Evolutionary conservation across 805 yeast genomes (phyloP).

Genomic region (Nematodospora valgi): DNA sequence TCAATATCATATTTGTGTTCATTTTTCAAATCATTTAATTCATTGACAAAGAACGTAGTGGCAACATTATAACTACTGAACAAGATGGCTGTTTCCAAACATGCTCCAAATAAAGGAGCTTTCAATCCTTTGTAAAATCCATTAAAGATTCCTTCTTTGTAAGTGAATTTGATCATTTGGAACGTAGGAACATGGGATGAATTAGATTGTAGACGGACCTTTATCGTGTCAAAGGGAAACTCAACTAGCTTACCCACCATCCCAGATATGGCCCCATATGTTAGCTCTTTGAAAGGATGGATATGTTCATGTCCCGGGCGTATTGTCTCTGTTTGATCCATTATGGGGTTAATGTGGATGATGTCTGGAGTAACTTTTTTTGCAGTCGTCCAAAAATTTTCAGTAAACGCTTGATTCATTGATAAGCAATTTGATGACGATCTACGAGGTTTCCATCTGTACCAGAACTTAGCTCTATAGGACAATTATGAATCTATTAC

Average conservation of each 20-base stretch:
- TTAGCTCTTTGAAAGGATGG: slow-evolving; percentile 36
- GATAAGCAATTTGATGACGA: too few species aligned
- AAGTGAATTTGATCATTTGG: slow-evolving; percentile 63
- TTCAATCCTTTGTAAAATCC: slow-evolving; percentile 81
- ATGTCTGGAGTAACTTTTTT: too few species aligned
- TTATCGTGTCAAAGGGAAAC: slow-evolving; percentile 90
- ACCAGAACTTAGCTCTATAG: too few species aligned
- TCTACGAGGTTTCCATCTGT: too few species aligned
- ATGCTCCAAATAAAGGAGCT: slow-evolving; percentile 86
- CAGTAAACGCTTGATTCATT: too few species aligned
- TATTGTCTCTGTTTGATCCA: too few species aligned
- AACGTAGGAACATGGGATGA: slow-evolving; percentile 48
- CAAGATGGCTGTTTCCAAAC: slow-evolving; percentile 80
- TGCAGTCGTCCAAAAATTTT: too few species aligned
- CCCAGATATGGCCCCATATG: slow-evolving; percentile 64
- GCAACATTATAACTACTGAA: slow-evolving; percentile 59
- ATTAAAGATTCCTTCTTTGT: slow-evolving; percentile 62
- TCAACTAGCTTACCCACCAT: slow-evolving; percentile 81
- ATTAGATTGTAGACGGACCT: slow-evolving; percentile 76
- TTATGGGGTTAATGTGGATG: too few species aligned
- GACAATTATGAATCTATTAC: too few species aligned
- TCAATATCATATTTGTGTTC: slow-evolving; percentile 19
- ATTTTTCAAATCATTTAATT: slow-evolving; percentile 16
- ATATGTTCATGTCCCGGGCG: slow-evolving; percentile 9
- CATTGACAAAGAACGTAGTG: slow-evolving; percentile 30